Base-by-base conservation (phyloP, 768 basidiomycete genomes). In the Mycena chlorophos region DNA sequence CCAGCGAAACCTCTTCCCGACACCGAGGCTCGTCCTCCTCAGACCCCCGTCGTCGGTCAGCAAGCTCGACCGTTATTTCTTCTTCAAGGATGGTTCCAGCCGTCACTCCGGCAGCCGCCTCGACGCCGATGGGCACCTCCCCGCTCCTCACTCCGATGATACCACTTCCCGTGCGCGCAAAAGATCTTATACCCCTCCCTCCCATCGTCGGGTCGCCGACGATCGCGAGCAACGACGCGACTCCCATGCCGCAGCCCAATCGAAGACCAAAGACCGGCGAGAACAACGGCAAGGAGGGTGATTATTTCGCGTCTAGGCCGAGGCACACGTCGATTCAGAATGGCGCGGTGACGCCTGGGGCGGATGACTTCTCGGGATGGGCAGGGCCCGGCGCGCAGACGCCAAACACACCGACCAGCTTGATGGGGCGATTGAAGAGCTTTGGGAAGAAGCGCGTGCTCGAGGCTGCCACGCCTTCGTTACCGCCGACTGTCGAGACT, bases 381-480 rank as follows among this genome's bases (percentile, higher is more conserved):
- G 48, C 65, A 5, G 71, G 71, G 4, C 71, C 71, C 26, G 70
- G 66, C 5, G 66, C 66, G 5, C 68, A 74, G 25, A 80, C 77
- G 2, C 80, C 83, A 0, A 75, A 63, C 51, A 83, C 81, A 3
- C 83, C 87, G 4, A 70, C 76, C 22, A 81, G 88, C 1, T 70
- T 94, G 51, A 94, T 95, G 81, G 89, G 91, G 0, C 81, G 88
- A 58, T 70, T 94, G 55, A 90, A 86, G 68, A 86, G 74, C 51
- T 82, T 94, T 58, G 88, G 87, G 8, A 89, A 87, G 69, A 79
- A 74, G 49, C 63, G 72, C 43, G 51, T 67, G 42, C 34, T 69
- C 47, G 64, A 68, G 37, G 66, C 57, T 28, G 63, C 67, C 17
- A 60, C 72, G 2, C 55, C 69, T 20, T 57, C 65, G 10, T 63